phyloP scores from a whole-genome alignment of 1,139 yeast species.

The Yamadazyma diddensiae region DNA sequence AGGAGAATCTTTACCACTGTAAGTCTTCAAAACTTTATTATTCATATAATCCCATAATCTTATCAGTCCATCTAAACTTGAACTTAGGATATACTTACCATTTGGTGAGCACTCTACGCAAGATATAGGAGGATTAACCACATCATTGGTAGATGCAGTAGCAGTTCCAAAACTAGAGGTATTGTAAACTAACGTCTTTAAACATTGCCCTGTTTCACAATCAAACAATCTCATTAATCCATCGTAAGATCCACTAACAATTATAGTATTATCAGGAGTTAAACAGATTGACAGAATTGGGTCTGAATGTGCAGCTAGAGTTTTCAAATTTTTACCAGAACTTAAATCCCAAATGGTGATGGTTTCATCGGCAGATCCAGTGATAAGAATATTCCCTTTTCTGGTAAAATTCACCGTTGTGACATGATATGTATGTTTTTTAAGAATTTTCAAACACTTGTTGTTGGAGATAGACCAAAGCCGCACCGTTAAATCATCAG shows the following conservation, averaged over 20 bases:
- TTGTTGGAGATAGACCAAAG: slow-evolving; percentile 62
- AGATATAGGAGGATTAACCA: slow-evolving; percentile 63
- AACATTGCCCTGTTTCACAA: slow-evolving; percentile 83
- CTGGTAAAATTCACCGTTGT: slow-evolving; percentile 67
- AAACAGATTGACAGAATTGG: slow-evolving; percentile 78
- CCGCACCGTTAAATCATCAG: slow-evolving; percentile 81
- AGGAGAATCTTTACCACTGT: slow-evolving; percentile 32
- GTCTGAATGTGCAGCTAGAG: slow-evolving; percentile 90
- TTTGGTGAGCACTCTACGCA: slow-evolving; percentile 77
- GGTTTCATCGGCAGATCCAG: slow-evolving; percentile 90
- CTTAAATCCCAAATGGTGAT: slow-evolving; percentile 86
- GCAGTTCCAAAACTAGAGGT: slow-evolving; percentile 58
- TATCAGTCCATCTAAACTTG: slow-evolving; percentile 76
- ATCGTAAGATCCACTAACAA: slow-evolving; percentile 87
- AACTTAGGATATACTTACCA: slow-evolving; percentile 73
- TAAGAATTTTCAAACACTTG: slow-evolving; percentile 55
- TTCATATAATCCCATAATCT: slow-evolving; percentile 82
- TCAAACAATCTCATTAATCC: slow-evolving; percentile 90
- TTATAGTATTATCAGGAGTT: slow-evolving; percentile 75
- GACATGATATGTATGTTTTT: slow-evolving; percentile 86
- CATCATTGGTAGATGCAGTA: slow-evolving; percentile 54
- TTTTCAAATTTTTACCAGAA: slow-evolving; percentile 67
- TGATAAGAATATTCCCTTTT: slow-evolving; percentile 74
- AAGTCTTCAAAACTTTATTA: slow-evolving; percentile 77
- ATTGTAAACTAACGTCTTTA: slow-evolving; percentile 77